Evolutionary conservation across 768 basidiomycete genomes (phyloP).

Genomic region (Amanita thiersii): DNA sequence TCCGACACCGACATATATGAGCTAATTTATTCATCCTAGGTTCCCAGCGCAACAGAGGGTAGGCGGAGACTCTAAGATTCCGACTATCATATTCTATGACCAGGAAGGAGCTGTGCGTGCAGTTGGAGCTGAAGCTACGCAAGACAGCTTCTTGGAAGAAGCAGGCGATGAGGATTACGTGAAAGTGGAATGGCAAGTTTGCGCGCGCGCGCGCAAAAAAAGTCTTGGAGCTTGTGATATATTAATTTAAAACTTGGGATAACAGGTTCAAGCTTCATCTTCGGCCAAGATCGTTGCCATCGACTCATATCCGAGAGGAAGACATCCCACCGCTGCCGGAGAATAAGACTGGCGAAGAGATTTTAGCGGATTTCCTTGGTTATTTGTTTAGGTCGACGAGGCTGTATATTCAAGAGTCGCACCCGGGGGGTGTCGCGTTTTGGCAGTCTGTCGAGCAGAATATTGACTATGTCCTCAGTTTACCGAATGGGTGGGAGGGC

Average conservation of each 20-base stretch:
- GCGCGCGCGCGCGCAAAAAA: slow-evolving; percentile 8
- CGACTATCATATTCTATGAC: slow-evolving; percentile 35
- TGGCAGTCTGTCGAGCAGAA: slow-evolving; percentile 32
- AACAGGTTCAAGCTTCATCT: slow-evolving; percentile 27
- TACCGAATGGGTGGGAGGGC: slow-evolving; percentile 37
- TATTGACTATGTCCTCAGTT: slow-evolving; percentile 36
- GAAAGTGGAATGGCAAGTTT: slow-evolving; percentile 43
- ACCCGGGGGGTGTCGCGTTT: slow-evolving; percentile 30
- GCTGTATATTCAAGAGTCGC: slow-evolving; percentile 36
- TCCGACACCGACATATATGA: slow-evolving; percentile 16
- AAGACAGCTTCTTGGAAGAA: slow-evolving; percentile 28
- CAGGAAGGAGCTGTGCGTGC: slow-evolving; percentile 27
- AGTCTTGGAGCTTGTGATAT: not conserved
- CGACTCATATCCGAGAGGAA: too few species aligned
- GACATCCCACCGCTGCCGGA: slow-evolving; percentile 34
- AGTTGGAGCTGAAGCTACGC: slow-evolving; percentile 38
- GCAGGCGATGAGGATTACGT: slow-evolving; percentile 40
- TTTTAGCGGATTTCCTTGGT: slow-evolving; percentile 40
- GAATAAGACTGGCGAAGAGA: slow-evolving; percentile 30
- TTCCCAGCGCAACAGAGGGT: slow-evolving; percentile 41
- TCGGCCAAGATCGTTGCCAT: slow-evolving; percentile 17
- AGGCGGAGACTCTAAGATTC: slow-evolving; percentile 43
- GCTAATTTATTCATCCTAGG: slow-evolving; percentile 18
- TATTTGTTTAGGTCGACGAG: slow-evolving; percentile 36
- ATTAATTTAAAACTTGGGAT: not conserved